Evolutionary conservation across 2,329 filamentous ascomycete species (phyloP).

Genomic region (Metarhizium rileyi): DNA sequence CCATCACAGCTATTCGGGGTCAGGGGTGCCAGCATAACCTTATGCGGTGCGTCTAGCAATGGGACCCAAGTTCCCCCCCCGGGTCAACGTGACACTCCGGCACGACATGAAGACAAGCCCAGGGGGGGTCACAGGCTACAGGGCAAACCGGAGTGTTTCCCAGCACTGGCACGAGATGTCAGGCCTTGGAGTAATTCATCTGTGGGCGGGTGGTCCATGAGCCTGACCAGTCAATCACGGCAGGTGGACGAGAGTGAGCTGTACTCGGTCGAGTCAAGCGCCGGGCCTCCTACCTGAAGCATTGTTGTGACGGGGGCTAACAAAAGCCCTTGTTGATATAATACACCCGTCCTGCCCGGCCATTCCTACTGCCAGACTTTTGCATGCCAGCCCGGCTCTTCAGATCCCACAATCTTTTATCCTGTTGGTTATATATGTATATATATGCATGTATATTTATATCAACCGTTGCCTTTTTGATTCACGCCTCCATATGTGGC

Average conservation of each 20-base stretch:
- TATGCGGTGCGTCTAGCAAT: neutral
- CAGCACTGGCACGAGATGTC: neutral
- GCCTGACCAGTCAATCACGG: neutral
- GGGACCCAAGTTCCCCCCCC: neutral
- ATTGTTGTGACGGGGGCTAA: neutral
- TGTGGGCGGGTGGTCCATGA: constrained; percentile 1
- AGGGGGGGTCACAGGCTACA: neutral
- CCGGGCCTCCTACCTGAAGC: neutral
- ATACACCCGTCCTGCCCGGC: neutral
- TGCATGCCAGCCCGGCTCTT: neutral
- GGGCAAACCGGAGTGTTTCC: neutral
- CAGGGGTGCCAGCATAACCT: constrained; percentile 4
- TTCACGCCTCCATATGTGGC: neutral
- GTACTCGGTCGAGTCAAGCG: neutral
- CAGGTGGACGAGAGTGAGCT: neutral
- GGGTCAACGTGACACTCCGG: constrained; percentile 1
- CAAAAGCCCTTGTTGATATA: constrained; percentile 1
- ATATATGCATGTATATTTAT: neutral
- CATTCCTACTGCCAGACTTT: neutral
- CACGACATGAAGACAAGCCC: neutral
- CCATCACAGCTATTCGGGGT: neutral
- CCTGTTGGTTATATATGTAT: neutral
- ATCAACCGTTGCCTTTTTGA: neutral
- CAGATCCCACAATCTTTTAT: neutral
- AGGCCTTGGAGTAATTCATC: neutral